Percentiles rank a stretch among this genome's conserved stretches.
Evolutionary conservation across 805 yeast species (phyloP).

Genomic region (Ogataea methanolica): DNA sequence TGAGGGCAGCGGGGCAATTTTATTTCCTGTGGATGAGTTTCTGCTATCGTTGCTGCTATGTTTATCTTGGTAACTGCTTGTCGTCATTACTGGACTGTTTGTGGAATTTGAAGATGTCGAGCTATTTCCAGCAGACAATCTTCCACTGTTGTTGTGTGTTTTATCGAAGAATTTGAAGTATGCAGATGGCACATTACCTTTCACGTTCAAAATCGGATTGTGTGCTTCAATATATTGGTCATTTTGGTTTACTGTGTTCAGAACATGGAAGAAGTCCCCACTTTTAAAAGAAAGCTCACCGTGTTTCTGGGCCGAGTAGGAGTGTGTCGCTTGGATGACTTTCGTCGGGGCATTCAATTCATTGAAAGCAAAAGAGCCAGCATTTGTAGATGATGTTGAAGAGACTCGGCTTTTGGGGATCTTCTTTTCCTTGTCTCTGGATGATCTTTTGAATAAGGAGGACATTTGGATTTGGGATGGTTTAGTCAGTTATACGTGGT

Average conservation of each 20-base stretch:
- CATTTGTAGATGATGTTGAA: constrained; percentile 15
- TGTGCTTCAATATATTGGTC: constrained; percentile 78
- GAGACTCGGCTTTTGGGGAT: constrained; percentile 17
- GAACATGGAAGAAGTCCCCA: constrained; percentile 89
- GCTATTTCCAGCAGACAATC: constrained; percentile 2
- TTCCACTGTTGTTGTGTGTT: constrained; percentile 38
- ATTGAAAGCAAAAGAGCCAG: constrained; percentile 1
- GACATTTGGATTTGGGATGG: constrained; percentile 13
- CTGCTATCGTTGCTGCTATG: constrained; percentile 24
- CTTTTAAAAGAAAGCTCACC: constrained; percentile 73
- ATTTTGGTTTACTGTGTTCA: constrained; percentile 43
- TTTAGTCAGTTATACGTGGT: too few species aligned
- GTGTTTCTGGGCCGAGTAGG: constrained; percentile 72
- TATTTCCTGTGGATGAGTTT: constrained; percentile 1
- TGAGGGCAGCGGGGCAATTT: constrained; percentile 23
- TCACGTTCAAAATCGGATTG: constrained; percentile 71
- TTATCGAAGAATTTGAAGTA: constrained; percentile 77
- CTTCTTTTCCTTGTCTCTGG: constrained; percentile 27
- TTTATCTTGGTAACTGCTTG: constrained; percentile 1
- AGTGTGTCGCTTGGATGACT: constrained; percentile 77
- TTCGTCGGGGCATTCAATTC: constrained; percentile 58
- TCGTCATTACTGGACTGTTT: constrained; percentile 12
- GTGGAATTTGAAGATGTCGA: constrained; percentile 15
- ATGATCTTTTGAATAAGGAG: constrained; percentile 28
- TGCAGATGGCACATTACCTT: constrained; percentile 84